These are phyloP conservation scores for Elsinoe perseae DNA, from an alignment of 2,329 filamentous ascomycete genomes.

Conservation along the genomic window DNA sequence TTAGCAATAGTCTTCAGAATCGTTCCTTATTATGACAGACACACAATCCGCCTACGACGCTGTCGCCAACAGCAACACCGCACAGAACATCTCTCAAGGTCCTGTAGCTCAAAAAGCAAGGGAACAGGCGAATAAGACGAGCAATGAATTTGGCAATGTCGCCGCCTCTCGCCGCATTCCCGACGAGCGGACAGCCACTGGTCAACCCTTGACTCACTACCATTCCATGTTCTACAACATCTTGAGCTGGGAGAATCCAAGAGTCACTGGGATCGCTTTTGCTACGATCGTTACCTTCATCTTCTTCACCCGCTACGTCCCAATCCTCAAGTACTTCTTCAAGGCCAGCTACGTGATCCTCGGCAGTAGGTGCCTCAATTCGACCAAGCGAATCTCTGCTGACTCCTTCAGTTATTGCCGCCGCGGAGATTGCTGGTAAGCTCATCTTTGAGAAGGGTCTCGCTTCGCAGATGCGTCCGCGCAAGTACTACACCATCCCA, in stretches of 20 bases:
- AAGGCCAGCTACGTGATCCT: slow-evolving; percentile 53
- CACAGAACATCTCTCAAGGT: slow-evolving; percentile 42
- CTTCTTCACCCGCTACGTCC: slow-evolving; percentile 56
- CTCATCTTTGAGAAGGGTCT: slow-evolving; percentile 50
- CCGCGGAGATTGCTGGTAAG: slow-evolving; percentile 51
- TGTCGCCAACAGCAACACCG: slow-evolving; percentile 43
- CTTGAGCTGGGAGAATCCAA: slow-evolving; percentile 59
- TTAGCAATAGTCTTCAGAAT: too few species aligned
- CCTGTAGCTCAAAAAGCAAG: slow-evolving; percentile 52
- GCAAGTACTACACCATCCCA: slow-evolving; percentile 58
- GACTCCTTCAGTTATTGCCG: slow-evolving; percentile 43
- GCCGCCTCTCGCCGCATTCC: slow-evolving; percentile 48
- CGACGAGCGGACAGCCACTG: slow-evolving; percentile 48
- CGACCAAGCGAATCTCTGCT: slow-evolving; percentile 1
- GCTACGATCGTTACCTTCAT: slow-evolving; percentile 50
- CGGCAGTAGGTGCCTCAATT: slow-evolving; percentile 41
- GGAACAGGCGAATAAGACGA: slow-evolving; percentile 49
- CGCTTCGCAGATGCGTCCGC: slow-evolving; percentile 53
- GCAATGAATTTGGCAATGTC: slow-evolving; percentile 51
- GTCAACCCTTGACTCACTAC: slow-evolving; percentile 58
- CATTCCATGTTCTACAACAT: slow-evolving; percentile 61
- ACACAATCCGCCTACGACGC: slow-evolving; percentile 42
- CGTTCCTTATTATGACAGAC: slow-evolving; percentile 31
- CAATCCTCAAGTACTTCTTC: slow-evolving; percentile 54
- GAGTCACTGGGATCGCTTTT: slow-evolving; percentile 55